Conservation (phyloP, 2,329 filamentous ascomycete genomes). For the Fusarium abutilonis region DNA sequence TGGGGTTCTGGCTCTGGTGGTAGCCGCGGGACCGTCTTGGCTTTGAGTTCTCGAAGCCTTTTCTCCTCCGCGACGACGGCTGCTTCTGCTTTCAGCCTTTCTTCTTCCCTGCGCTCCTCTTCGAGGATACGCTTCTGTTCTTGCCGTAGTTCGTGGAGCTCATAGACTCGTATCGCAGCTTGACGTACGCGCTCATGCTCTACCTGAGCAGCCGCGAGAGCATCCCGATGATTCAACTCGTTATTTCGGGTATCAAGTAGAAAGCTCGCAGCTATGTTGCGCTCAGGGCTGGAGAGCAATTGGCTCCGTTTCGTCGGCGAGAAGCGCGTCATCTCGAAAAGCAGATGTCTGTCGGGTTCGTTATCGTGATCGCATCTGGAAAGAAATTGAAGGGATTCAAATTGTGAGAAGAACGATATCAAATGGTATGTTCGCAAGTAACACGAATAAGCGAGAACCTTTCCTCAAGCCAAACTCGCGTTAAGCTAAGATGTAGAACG, state of each 20-base stretch:
- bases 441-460: not conserved
- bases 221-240: slow-evolving; percentile 70
- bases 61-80: slow-evolving; percentile 59
- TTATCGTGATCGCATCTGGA: slow-evolving; percentile 41
- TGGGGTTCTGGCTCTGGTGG: slow-evolving; percentile 51
- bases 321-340: slow-evolving; percentile 55
- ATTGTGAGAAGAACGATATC: not conserved
- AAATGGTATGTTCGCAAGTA: not conserved
- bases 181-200: slow-evolving; percentile 73
- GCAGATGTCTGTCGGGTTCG: slow-evolving; percentile 16
- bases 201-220: slow-evolving; percentile 70
- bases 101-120: slow-evolving; percentile 58
- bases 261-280: slow-evolving; percentile 65
- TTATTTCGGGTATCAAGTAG: slow-evolving; percentile 71
- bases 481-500: slow-evolving; percentile 16
- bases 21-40: slow-evolving; percentile 57
- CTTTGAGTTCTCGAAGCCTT: slow-evolving; percentile 58
- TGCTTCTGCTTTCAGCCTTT: slow-evolving; percentile 58
- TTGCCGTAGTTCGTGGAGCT: slow-evolving; percentile 59
- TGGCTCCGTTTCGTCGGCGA: slow-evolving; percentile 54
- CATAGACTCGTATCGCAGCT: slow-evolving; percentile 59
- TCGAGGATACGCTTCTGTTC: slow-evolving; percentile 56
- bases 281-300: slow-evolving; percentile 55
- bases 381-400: not conserved
- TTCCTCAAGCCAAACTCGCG: slow-evolving; percentile 3